phyloP scores from a whole-genome alignment of 768 basidiomycete genomes.

The Clavulina sp. region DNA sequence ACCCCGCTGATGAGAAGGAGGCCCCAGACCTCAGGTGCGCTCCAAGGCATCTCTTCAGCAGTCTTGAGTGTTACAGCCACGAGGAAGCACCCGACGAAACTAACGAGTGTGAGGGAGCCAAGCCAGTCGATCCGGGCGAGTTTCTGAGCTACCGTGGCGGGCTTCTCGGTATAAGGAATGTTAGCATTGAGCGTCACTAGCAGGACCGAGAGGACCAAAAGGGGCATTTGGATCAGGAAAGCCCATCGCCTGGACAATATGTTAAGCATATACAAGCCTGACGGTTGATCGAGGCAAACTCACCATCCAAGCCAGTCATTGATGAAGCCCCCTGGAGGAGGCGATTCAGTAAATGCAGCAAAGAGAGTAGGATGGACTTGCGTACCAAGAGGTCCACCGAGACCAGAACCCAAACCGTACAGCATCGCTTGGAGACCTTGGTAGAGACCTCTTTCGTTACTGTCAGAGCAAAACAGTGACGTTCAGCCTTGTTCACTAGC shows the following conservation, averaged over 20 bases:
- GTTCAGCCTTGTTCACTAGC: no score
- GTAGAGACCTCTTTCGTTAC: constrained; percentile 72
- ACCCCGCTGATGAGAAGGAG: constrained; percentile 41
- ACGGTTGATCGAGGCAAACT: no score
- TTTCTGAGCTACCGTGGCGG: constrained; percentile 38
- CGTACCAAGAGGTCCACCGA: constrained; percentile 21
- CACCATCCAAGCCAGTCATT: constrained; percentile 78
- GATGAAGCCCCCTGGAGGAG: constrained; percentile 25
- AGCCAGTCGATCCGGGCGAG: constrained; percentile 68
- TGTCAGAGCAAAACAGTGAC: constrained; percentile 30
- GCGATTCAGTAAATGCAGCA: no score
- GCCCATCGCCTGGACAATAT: constrained; percentile 68
- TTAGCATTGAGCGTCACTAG: constrained; percentile 64
- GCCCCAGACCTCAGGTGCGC: constrained; percentile 49
- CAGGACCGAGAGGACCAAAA: constrained; percentile 51
- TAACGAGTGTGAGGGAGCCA: constrained; percentile 67
- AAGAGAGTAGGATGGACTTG: constrained; percentile 1
- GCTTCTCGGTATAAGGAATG: no score
- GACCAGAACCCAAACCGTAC: constrained; percentile 51
- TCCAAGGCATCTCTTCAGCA: constrained; percentile 63
- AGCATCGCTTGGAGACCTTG: constrained; percentile 85
- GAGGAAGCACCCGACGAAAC: constrained; percentile 48
- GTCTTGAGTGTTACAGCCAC: constrained; percentile 63
- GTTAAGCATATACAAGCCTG: no score
- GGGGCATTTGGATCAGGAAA: constrained; percentile 69